phyloP scores from a whole-genome alignment of 2,329 filamentous ascomycete genomes.

The Verticillium tricorpus region DNA sequence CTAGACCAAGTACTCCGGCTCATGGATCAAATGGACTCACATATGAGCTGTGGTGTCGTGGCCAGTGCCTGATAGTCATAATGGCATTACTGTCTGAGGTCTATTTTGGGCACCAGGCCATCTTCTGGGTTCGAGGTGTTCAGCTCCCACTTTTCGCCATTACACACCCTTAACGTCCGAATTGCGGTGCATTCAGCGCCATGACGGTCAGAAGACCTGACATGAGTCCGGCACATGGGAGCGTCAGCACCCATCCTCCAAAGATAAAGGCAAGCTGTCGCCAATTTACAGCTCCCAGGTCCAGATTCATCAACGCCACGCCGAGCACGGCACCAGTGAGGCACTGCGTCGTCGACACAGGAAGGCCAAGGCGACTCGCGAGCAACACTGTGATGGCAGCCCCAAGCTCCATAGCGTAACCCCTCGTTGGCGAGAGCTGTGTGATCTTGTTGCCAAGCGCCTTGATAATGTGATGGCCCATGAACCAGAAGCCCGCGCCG shows the following conservation, averaged over 20 bases:
- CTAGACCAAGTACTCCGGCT: too few relatives aligned
- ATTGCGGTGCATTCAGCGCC: constrained; percentile 18
- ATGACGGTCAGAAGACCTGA: constrained; percentile 18
- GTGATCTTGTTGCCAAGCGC: constrained; percentile 35
- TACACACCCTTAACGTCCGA: neutral
- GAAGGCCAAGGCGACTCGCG: constrained; percentile 16
- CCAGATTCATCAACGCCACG: constrained; percentile 18
- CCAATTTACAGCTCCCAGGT: constrained; percentile 19
- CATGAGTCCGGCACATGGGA: constrained; percentile 18
- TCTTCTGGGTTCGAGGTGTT: neutral
- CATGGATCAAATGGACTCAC: too few relatives aligned
- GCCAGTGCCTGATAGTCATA: too few relatives aligned
- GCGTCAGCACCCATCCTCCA: constrained; percentile 19
- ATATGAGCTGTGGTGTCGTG: too few relatives aligned
- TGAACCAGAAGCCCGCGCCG: constrained; percentile 34
- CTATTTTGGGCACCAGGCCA: neutral
- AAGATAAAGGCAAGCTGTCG: constrained; percentile 20
- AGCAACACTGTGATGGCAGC: constrained; percentile 28
- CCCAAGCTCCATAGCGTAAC: constrained; percentile 32
- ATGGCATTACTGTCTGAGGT: too few relatives aligned
- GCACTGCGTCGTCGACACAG: constrained; percentile 22
- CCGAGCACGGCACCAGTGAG: constrained; percentile 20
- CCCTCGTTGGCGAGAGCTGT: constrained; percentile 29
- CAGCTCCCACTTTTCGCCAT: neutral
- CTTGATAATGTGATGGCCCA: constrained; percentile 33